Evolutionary conservation across 345 rosid genomes (phyloP).

Genomic region (Gossypium bickii): DNA sequence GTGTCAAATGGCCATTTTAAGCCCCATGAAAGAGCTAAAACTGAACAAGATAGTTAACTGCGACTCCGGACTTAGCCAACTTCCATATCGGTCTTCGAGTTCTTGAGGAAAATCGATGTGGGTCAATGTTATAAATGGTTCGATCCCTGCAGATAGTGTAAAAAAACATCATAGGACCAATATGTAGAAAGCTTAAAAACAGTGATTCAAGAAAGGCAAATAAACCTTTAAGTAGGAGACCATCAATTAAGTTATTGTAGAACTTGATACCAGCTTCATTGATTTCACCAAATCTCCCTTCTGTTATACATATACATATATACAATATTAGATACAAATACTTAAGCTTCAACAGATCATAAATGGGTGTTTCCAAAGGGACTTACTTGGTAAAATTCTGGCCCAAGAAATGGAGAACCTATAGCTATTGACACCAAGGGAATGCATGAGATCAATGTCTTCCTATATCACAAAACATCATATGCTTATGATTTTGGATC

Average conservation of each 20-base stretch:
- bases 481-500: too few relatives aligned
- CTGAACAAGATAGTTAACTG: conserved; percentile 29
- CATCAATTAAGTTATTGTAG: conserved; percentile 52
- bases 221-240: conserved; percentile 44
- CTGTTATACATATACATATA: conserved; percentile 18
- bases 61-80: conserved; percentile 61
- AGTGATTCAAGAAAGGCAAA: conserved; percentile 34
- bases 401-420: conserved; percentile 83
- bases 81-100: conserved; percentile 58
- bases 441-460: conserved; percentile 53
- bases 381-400: conserved; percentile 71
- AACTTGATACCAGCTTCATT: conserved; percentile 50
- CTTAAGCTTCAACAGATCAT: neutral
- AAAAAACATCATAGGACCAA: conserved; percentile 12
- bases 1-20: neutral
- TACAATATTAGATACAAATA: neutral
- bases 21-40: neutral
- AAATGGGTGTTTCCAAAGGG: neutral
- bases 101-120: conserved; percentile 74
- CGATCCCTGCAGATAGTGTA: conserved; percentile 39
- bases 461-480: conserved; percentile 31
- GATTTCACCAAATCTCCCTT: conserved; percentile 56
- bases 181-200: conserved; percentile 46
- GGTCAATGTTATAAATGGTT: conserved; percentile 61
- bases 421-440: conserved; percentile 59